Base-by-base conservation (phyloP, 495 filamentous ascomycete species). In the Sporormia fimetaria region DNA sequence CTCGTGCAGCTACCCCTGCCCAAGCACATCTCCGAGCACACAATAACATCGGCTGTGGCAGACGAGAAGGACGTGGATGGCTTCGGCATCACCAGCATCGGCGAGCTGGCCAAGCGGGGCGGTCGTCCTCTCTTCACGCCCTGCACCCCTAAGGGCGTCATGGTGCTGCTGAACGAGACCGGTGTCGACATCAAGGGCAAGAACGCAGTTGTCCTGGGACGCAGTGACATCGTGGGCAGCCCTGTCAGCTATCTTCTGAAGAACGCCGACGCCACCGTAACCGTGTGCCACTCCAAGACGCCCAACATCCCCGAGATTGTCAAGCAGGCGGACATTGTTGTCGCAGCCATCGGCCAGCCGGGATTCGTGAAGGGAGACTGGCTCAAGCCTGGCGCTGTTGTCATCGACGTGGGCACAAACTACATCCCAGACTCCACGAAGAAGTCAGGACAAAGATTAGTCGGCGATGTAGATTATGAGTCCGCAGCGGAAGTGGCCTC, bases 61-160 rank as follows among this genome's bases (percentile, higher is more conserved):
- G 81, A 85, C 53, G 81, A 85, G 64, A 98, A 98, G 65, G 90
- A 96, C 71, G 90, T 98, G 21, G 90, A 98, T 67, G 90, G 90
- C 42, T 98, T 98, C 59, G 88, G 92, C 27, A 76, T 82, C 21
- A 68, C 73, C 47, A 96, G 94, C 62, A 94, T 96, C 54, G 90
- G 90, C 37, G 87, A 95, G 59, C 72, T 98, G 48, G 87, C 92
- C 40, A 96, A 96, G 71, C 78, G 85, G 44, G 85, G 90, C 28
- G 88, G 87, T 12, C 69, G 70, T 33, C 92, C 90, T 15, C 69
- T 82, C 24, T 98, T 96, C 61, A 73, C 76, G 38, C 90, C 90
- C 27, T 98, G 90, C 67, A 98, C 90, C 2, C 92, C 90, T 6
- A 86, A 94, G 65, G 90, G 90, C 45, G 83, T 96, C 42, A 96